These are phyloP conservation scores for Trebouxia sp. DNA, from an alignment of 139 green algal species.

Conservation along the genomic window DNA sequence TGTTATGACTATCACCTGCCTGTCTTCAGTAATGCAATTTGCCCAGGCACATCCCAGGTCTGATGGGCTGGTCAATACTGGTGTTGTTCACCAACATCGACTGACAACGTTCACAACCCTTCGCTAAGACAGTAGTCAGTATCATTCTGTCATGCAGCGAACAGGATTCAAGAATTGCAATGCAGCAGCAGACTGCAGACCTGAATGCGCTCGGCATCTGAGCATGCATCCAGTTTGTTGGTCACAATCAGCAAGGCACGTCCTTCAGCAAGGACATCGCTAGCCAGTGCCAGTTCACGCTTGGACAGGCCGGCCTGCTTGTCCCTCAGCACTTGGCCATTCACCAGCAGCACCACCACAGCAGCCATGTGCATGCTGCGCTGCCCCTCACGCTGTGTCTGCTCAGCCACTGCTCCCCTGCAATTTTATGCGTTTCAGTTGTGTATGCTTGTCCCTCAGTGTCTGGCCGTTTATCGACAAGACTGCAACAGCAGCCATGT, in stretches of 20 bases:
- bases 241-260: conserved; percentile 70
- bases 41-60: not conserved
- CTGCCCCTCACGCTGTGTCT: conserved; percentile 25
- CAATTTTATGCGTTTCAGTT: too few species aligned
- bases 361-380: conserved; percentile 65
- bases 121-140: too few species aligned
- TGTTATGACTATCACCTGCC: not conserved
- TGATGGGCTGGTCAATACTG: too few species aligned
- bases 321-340: conserved; percentile 46
- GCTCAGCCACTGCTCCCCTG: conserved; percentile 16
- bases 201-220: conserved; percentile 8
- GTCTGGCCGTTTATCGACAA: conserved; percentile 80
- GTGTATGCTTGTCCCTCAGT: conserved; percentile 19
- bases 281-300: conserved; percentile 67
- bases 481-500: conserved; percentile 79
- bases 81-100: too few species aligned
- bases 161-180: not conserved
- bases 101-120: too few species aligned
- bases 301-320: conserved; percentile 48
- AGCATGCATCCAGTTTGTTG: conserved; percentile 82
- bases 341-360: conserved; percentile 88
- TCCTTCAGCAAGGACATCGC: conserved; percentile 57
- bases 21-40: not conserved
- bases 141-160: not conserved
- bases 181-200: not conserved